Conservation (phyloP, 768 basidiomycete species). For the Leccinellum albellum region DNA sequence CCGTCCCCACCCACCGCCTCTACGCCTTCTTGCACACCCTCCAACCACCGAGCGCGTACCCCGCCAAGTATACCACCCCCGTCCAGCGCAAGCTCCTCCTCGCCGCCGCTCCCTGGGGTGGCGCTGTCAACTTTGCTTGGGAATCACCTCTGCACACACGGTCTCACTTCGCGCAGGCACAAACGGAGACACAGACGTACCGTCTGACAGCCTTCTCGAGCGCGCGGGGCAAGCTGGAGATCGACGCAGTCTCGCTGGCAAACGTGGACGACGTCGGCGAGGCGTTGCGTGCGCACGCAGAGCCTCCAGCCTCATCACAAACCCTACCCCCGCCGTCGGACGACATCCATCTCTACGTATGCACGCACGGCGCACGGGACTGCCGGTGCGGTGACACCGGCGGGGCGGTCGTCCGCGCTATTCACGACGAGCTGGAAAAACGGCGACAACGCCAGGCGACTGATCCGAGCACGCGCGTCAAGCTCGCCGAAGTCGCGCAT, state of each 20-base stretch:
- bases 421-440: conserved; percentile 49
- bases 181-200: conserved; percentile 21
- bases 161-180: not conserved
- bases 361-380: conserved; percentile 75
- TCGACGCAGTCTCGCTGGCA: conserved; percentile 44
- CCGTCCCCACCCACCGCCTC: conserved; percentile 47
- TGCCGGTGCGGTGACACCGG: conserved; percentile 76
- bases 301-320: conserved; percentile 17
- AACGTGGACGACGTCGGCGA: conserved; percentile 49
- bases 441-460: conserved; percentile 29
- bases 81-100: conserved; percentile 37
- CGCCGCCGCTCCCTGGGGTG: conserved; percentile 44
- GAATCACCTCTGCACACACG: conserved; percentile 17
- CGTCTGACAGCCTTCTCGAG: conserved; percentile 52
- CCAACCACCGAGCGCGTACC: conserved; percentile 46
- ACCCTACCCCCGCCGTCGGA: conserved; percentile 8
- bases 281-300: conserved; percentile 30
- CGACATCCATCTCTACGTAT: conserved; percentile 55
- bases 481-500: conserved; percentile 66
- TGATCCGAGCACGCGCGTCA: conserved; percentile 34
- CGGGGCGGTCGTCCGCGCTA: conserved; percentile 47
- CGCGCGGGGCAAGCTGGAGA: conserved; percentile 43
- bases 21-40: conserved; percentile 56
- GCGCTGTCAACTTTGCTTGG: conserved; percentile 59
- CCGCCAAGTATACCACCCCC: conserved; percentile 33